Conservation (phyloP, 148 eudicot genomes). For the Camellia granthamiana region DNA sequence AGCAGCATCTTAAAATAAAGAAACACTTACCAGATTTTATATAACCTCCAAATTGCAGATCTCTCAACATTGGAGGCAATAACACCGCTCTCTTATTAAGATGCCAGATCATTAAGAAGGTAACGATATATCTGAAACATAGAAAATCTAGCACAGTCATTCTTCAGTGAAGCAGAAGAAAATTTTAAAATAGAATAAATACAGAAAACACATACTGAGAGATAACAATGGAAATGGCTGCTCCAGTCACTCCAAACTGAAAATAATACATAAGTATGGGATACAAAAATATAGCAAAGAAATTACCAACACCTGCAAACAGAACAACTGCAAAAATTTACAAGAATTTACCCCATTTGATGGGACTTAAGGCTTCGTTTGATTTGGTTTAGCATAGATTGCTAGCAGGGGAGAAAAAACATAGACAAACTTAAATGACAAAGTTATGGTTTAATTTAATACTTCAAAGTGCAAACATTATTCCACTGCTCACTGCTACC, state of each 20-base stretch:
- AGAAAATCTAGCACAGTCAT: slow-evolving; percentile 13
- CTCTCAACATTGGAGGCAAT: slow-evolving; percentile 74
- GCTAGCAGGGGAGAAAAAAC: neutral
- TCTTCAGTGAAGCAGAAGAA: neutral
- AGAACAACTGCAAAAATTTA: slow-evolving; percentile 6
- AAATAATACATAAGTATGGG: slow-evolving; percentile 67
- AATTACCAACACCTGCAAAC: slow-evolving; percentile 77
- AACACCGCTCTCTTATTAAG: slow-evolving; percentile 63
- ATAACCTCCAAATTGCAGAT: slow-evolving; percentile 72
- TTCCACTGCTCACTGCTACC: neutral
- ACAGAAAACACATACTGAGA: slow-evolving; percentile 69
- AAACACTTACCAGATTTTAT: slow-evolving; percentile 74
- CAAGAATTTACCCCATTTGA: neutral
- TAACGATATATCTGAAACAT: slow-evolving; percentile 59
- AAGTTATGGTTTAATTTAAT: neutral
- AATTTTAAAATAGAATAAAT: neutral
- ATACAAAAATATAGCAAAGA: slow-evolving; percentile 68
- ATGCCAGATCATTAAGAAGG: slow-evolving; percentile 67
- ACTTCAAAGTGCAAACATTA: neutral
- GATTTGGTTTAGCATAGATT: too few species aligned
- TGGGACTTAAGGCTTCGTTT: too few species aligned
- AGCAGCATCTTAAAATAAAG: too few species aligned
- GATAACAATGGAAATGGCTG: slow-evolving; percentile 79
- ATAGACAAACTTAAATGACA: neutral
- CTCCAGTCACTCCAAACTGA: slow-evolving; percentile 80